Conservation (phyloP, 352 stramenopile genomes). For the Globisporangium nunn region DNA sequence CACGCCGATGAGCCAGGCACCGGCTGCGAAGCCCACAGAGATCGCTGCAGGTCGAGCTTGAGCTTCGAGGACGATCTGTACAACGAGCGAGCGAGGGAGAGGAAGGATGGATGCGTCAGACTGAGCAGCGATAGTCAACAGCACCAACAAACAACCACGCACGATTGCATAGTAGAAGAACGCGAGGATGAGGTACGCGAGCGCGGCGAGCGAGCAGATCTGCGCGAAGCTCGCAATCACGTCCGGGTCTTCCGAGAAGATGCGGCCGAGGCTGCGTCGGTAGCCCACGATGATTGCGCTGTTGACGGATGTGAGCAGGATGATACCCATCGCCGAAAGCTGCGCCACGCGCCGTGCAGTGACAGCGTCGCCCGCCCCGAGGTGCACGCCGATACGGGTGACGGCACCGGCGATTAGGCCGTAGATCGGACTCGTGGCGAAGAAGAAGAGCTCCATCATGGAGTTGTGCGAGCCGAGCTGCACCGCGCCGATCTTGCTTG, state of each 20-base stretch:
- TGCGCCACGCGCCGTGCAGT: conserved; percentile 46
- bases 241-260: conserved; percentile 61
- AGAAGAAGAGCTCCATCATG: conserved; percentile 85
- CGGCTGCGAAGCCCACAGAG: conserved; percentile 46
- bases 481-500: conserved; percentile 56
- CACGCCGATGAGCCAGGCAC: conserved; percentile 74
- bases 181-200: conserved; percentile 63
- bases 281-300: conserved; percentile 39
- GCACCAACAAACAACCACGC: conserved; percentile 5
- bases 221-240: conserved; percentile 61
- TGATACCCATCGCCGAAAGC: conserved; percentile 41
- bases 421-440: conserved; percentile 71
- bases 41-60: conserved; percentile 46
- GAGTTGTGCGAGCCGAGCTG: conserved; percentile 74
- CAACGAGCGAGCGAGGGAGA: conserved; percentile 3
- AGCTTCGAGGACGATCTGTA: conserved; percentile 58
- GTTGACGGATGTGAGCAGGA: conserved; percentile 36
- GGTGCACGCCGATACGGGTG: conserved; percentile 52
- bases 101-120: background rate
- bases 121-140: background rate
- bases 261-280: conserved; percentile 32
- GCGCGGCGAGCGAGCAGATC: conserved; percentile 44
- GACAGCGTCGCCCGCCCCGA: conserved; percentile 37
- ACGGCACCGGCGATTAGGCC: conserved; percentile 55
- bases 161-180: conserved; percentile 83